Base-by-base conservation (phyloP, 1,139 yeast genomes). In the Nakaseomyces glabratus region DNA sequence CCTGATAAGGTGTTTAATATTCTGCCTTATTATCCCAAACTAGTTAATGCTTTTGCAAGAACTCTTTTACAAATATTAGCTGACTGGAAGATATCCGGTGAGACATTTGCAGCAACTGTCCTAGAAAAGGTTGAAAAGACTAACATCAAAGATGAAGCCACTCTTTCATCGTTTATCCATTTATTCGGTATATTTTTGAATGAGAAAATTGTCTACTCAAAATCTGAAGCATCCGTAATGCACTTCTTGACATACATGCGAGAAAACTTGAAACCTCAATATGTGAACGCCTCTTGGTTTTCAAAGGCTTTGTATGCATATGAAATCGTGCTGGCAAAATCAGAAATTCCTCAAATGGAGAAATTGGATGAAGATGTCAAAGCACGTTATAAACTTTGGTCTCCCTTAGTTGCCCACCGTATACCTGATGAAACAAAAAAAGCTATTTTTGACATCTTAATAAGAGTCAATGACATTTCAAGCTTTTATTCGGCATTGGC, bases 401-500 rank as follows among this genome's bases (percentile, higher is more conserved):
- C 45, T 0, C 20, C 43, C 16, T 40, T 48, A 1, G 41, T 55
- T 3, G 48, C 51, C 8, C 51, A 45, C 32, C 46, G 48, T 16
- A 37, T 76, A 13, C 55, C 62, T 4, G 51, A 52, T 3, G 58
- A 44, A 1, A 34, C 52, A 1, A 61, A 60, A 24, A 55, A 57
- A 2, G 40, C 47, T 1, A 51, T 82, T 1, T 70, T 79, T 39
- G 61, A 66, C 0, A 49, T 56, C 0, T 36, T 81, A 14, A 46
- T 73, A 2, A 44, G 55, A 1, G 53, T 71, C 3, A 58, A 61
- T 3, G 61, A 61, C 0, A 52, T 75, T 6, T 51, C 62, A 1
- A 65, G 63, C 26, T 63, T 68, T 13, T 61, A 67, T 24, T 57
- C 73, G 2, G 78, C 80, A 0, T 45, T 69, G 2, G 68, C 75